Evolutionary conservation across 495 filamentous ascomycete species (phyloP).

Genomic region (Lophiostoma macrostomum): DNA sequence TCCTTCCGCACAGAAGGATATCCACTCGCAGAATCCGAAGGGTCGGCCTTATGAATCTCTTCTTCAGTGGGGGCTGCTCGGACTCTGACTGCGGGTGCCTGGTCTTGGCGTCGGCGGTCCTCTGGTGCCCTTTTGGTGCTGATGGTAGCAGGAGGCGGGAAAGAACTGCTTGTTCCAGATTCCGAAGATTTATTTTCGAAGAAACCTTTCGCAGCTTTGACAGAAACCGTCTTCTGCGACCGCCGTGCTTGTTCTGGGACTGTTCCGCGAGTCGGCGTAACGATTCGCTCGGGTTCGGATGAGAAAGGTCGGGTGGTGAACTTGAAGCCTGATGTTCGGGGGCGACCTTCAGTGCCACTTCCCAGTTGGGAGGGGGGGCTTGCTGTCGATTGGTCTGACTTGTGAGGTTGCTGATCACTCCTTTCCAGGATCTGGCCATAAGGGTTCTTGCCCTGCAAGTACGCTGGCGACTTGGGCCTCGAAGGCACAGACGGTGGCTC

Average conservation of each 20-base stretch:
- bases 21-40: neutral
- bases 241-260: neutral
- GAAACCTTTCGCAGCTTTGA: constrained; percentile 17
- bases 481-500: constrained; percentile 1
- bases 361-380: constrained; percentile 22
- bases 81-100: neutral
- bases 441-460: constrained; percentile 28
- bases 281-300: neutral
- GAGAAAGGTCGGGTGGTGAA: constrained; percentile 18
- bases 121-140: neutral
- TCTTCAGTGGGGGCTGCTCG: neutral
- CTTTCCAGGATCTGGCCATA: constrained; percentile 28
- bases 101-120: neutral
- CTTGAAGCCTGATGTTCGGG: constrained; percentile 17
- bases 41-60: neutral
- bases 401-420: constrained; percentile 1
- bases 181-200: constrained; percentile 26
- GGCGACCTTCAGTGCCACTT: constrained; percentile 27
- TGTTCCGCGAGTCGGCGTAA: neutral
- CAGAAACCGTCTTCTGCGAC: constrained; percentile 8
- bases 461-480: constrained; percentile 23
- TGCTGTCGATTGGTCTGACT: neutral
- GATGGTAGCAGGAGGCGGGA: constrained; percentile 7
- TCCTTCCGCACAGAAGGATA: neutral
- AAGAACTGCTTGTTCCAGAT: neutral